phyloP scores from a whole-genome alignment of 805 yeast genomes.

The Priceomyces melissophilus region DNA sequence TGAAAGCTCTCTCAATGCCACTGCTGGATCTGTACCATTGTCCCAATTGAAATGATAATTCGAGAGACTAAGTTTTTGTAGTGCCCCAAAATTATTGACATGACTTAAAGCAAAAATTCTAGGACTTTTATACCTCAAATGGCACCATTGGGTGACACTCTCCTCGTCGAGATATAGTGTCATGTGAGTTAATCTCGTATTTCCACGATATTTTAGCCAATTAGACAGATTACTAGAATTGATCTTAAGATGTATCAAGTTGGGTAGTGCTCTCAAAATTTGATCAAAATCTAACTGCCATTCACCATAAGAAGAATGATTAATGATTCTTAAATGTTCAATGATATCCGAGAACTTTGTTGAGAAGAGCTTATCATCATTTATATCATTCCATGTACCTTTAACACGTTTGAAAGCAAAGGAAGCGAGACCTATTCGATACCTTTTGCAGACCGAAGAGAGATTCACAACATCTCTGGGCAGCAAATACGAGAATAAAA shows the following conservation, averaged over 20 bases:
- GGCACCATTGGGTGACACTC: not conserved
- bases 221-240: slow-evolving; percentile 35
- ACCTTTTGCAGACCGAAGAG: slow-evolving; percentile 1
- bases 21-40: slow-evolving; percentile 15
- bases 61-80: slow-evolving; percentile 32
- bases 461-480: slow-evolving; percentile 4
- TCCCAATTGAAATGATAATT: slow-evolving; percentile 45
- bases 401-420: slow-evolving; percentile 4
- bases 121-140: slow-evolving; percentile 10
- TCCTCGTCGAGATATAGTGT: slow-evolving; percentile 23
- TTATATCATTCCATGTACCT: slow-evolving; percentile 4
- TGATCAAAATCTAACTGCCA: slow-evolving; percentile 31
- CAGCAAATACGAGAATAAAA: slow-evolving; percentile 2
- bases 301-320: slow-evolving; percentile 32
- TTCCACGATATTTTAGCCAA: slow-evolving; percentile 38
- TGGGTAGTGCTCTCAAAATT: slow-evolving; percentile 18
- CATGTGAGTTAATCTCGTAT: slow-evolving; percentile 15
- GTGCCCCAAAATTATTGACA: slow-evolving; percentile 30
- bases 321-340: slow-evolving; percentile 24
- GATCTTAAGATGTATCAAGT: slow-evolving; percentile 21
- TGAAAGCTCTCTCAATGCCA: slow-evolving; percentile 20
- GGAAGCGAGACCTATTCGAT: slow-evolving; percentile 1
- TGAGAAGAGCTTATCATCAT: slow-evolving; percentile 4
- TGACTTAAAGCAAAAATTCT: slow-evolving; percentile 44
- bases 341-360: not conserved